Percentiles rank a stretch among this genome's conserved stretches.
phyloP scores from a whole-genome alignment of 2,329 filamentous ascomycete genomes.

The Stachybotrys chlorohalonatus region DNA sequence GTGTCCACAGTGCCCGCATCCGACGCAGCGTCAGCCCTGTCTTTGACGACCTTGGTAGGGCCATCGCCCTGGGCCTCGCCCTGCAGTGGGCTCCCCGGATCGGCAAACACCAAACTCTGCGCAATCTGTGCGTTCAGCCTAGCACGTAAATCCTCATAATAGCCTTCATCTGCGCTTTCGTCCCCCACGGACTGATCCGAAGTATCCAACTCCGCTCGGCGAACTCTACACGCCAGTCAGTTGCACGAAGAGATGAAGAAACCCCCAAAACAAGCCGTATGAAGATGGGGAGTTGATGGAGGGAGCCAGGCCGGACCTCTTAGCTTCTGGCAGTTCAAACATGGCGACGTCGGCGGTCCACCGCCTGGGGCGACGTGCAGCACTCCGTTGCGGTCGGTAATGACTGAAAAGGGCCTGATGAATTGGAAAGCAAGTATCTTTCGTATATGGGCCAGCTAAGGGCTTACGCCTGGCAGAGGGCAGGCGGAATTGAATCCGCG shows the following conservation, averaged over 20 bases:
- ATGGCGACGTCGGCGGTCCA: conserved; percentile 6
- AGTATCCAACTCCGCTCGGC: conserved; percentile 42
- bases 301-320: conserved; percentile 14
- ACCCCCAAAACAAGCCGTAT: too few species aligned
- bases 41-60: conserved; percentile 1
- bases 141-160: conserved; percentile 29
- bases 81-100: conserved; percentile 3
- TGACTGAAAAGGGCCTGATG: neutral
- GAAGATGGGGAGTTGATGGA: too few species aligned
- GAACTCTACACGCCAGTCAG: conserved; percentile 30
- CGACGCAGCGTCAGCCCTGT: conserved; percentile 2
- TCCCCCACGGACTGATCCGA: conserved; percentile 18
- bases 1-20: conserved; percentile 7
- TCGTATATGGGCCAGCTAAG: neutral
- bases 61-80: conserved; percentile 1
- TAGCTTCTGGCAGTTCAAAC: conserved; percentile 21
- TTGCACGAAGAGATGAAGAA: neutral
- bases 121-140: conserved; percentile 40
- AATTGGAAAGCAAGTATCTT: too few species aligned
- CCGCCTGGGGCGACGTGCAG: neutral
- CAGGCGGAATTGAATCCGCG: neutral
- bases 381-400: neutral
- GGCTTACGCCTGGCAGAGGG: too few species aligned
- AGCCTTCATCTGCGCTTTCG: conserved; percentile 20
- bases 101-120: conserved; percentile 32